Conservation (phyloP, 805 yeast genomes). For the Candida awuae region DNA sequence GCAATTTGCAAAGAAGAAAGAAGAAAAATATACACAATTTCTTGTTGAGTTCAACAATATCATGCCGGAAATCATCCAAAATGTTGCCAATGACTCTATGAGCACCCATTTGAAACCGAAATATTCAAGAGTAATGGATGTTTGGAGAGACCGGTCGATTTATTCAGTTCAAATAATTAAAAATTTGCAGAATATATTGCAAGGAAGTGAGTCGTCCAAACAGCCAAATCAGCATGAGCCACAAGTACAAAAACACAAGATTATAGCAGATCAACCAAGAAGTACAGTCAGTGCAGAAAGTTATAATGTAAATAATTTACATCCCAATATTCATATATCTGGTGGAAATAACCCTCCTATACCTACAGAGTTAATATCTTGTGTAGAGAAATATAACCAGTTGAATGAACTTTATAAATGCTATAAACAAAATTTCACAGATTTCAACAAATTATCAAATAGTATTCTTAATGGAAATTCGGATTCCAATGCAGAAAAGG, state of each 20-base stretch:
- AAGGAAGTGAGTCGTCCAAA: no score
- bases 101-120: conserved; percentile 32
- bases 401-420: conserved; percentile 4
- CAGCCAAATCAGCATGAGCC: no score
- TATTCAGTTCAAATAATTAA: conserved; percentile 26
- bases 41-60: conserved; percentile 47
- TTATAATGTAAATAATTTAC: no score
- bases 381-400: conserved; percentile 5
- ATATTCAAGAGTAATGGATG: conserved; percentile 42
- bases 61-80: conserved; percentile 35
- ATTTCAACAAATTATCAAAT: conserved; percentile 13
- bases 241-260: no score
- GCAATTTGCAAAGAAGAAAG: conserved; percentile 64
- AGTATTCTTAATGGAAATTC: neutral
- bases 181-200: conserved; percentile 7
- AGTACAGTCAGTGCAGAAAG: no score
- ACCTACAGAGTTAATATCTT: conserved; percentile 7
- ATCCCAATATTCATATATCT: no score
- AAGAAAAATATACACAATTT: conserved; percentile 42
- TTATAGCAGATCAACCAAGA: neutral
- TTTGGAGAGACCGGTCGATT: conserved; percentile 50
- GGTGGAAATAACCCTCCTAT: neutral
- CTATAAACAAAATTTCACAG: conserved; percentile 21
- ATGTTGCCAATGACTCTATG: conserved; percentile 15
- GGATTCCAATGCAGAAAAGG: neutral